Evolutionary conservation across 106 monocot species (phyloP).

Genomic region (Dendrobium huoshanense): DNA sequence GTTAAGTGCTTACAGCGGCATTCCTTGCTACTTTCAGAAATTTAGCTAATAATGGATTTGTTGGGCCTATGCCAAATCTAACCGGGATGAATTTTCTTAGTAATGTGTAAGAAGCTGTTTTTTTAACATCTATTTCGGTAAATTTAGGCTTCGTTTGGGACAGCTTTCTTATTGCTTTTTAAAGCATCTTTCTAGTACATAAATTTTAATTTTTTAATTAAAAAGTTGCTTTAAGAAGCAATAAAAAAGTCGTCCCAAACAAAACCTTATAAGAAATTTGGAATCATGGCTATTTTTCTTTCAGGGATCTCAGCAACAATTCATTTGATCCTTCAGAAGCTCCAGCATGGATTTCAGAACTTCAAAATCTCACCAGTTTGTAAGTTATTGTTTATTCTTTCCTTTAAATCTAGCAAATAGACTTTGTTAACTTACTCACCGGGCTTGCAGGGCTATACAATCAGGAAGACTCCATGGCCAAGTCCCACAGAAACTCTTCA

Average conservation of each 20-base stretch:
- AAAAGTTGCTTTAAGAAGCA: too few species aligned
- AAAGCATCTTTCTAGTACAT: too few species aligned
- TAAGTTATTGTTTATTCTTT: conserved; percentile 20
- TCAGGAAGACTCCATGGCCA: conserved; percentile 14
- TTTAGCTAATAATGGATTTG: conserved; percentile 17
- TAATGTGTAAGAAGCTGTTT: conserved; percentile 20
- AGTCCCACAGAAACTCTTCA: conserved; percentile 26
- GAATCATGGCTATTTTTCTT: conserved; percentile 4
- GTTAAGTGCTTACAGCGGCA: background rate
- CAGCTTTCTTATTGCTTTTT: too few species aligned
- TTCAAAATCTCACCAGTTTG: conserved; percentile 33
- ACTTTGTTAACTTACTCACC: background rate
- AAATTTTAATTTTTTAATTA: too few species aligned
- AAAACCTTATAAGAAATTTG: background rate
- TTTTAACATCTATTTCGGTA: conserved; percentile 11
- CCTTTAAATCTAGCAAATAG: background rate
- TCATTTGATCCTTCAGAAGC: conserved; percentile 39
- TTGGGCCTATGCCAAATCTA: conserved; percentile 23
- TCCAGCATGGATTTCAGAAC: conserved; percentile 42
- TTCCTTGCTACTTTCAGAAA: conserved; percentile 2
- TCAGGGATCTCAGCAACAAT: conserved; percentile 27
- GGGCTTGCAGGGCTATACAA: conserved; percentile 18
- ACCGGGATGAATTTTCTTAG: conserved; percentile 30
- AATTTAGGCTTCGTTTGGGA: background rate
- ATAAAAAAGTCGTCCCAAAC: too few species aligned